phyloP scores from a whole-genome alignment of 805 yeast genomes.

The Candida jianshihensis region DNA sequence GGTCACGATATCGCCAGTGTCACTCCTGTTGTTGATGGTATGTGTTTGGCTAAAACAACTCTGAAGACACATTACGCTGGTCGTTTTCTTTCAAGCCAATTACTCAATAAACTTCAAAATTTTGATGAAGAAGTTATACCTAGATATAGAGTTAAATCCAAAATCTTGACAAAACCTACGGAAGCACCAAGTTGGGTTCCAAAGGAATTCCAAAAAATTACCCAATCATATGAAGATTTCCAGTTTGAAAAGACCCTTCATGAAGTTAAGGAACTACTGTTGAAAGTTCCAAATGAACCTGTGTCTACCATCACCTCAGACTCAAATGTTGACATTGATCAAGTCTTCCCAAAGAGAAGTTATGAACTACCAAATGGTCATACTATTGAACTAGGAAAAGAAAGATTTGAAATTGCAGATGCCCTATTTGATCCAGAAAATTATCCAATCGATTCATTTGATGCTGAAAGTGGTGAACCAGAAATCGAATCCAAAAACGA shows the following conservation, averaged over 20 bases:
- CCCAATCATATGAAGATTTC: conserved; percentile 44
- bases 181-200: conserved; percentile 28
- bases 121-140: conserved; percentile 34
- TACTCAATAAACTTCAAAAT: conserved; percentile 33
- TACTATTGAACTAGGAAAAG: conserved; percentile 49
- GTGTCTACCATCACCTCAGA: conserved; percentile 13
- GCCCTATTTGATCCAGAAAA: conserved; percentile 60
- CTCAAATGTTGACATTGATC: conserved; percentile 19
- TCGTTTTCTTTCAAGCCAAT: conserved; percentile 48
- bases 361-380: conserved; percentile 80
- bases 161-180: conserved; percentile 25
- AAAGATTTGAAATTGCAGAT: conserved; percentile 62
- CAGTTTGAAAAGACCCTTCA: conserved; percentile 50
- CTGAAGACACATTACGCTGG: conserved; percentile 75
- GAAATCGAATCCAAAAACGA: conserved; percentile 44
- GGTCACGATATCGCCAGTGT: conserved; percentile 76
- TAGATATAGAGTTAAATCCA: conserved; percentile 44
- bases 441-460: conserved; percentile 30
- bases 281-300: conserved; percentile 45
- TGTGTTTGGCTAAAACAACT: conserved; percentile 62
- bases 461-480: conserved; percentile 46
- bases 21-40: conserved; percentile 79
- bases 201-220: conserved; percentile 14
- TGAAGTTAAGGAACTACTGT: conserved; percentile 69
- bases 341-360: conserved; percentile 30